Percentiles rank a stretch among this genome's conserved stretches.
phyloP scores from a whole-genome alignment of 1,139 yeast genomes.

The Candida smagusa region DNA sequence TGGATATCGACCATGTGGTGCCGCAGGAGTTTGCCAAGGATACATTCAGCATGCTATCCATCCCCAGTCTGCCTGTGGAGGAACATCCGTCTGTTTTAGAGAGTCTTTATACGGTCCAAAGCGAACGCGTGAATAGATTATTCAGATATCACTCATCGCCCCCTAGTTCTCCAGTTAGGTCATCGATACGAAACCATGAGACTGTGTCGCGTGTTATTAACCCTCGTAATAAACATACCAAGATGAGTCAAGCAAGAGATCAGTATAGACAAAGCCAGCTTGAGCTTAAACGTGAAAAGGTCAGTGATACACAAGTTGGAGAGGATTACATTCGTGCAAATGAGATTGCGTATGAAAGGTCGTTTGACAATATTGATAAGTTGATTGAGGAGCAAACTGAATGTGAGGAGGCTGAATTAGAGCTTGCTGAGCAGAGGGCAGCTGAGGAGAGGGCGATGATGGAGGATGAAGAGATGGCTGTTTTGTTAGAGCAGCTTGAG shows the following conservation, averaged over 20 bases:
- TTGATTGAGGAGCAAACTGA: conserved; percentile 31
- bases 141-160: conserved; percentile 7
- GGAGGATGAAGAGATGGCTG: conserved; percentile 22
- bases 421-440: conserved; percentile 13
- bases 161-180: conserved; percentile 4
- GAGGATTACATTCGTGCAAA: conserved; percentile 17
- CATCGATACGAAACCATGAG: not conserved
- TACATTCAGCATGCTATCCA: conserved; percentile 10
- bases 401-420: conserved; percentile 10
- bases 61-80: conserved; percentile 11
- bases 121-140: conserved; percentile 7
- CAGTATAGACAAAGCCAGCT: conserved; percentile 25
- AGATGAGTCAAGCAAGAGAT: conserved; percentile 26
- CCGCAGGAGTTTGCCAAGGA: conserved; percentile 11
- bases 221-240: conserved; percentile 26
- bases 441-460: conserved; percentile 16
- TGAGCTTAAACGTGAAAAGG: conserved; percentile 22
- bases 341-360: conserved; percentile 9
- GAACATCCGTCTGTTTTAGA: conserved; percentile 6
- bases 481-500: conserved; percentile 15
- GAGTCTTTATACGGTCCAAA: conserved; percentile 9
- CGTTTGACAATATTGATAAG: conserved; percentile 24
- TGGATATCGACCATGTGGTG: conserved; percentile 9
- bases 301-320: conserved; percentile 21
- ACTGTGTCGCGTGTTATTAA: conserved; percentile 11